These are phyloP conservation scores for Tolypocladium ovalisporum DNA, from an alignment of 2,329 filamentous ascomycete species.

Conservation along the genomic window DNA sequence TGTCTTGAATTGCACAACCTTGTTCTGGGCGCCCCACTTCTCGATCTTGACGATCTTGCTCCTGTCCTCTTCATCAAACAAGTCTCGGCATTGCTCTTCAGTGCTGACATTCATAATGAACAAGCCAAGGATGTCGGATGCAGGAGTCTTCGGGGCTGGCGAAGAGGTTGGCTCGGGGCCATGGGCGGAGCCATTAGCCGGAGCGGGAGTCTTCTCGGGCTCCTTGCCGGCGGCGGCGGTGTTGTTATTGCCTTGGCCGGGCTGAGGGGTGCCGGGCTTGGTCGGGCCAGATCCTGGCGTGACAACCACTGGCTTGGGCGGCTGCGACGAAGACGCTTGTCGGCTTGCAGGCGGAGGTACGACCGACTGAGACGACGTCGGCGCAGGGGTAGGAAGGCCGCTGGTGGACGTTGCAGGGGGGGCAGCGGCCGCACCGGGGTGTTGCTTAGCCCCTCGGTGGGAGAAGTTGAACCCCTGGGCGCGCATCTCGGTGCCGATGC, in stretches of 20 bases:
- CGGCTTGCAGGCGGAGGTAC: conserved; percentile 20
- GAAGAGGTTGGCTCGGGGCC: conserved; percentile 43
- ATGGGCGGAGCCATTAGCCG: conserved; percentile 43
- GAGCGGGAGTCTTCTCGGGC: conserved; percentile 39
- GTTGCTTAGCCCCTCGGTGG: conserved; percentile 79
- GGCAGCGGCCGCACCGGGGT: conserved; percentile 28
- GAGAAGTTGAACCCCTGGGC: conserved; percentile 99
- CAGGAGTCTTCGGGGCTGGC: conserved; percentile 46
- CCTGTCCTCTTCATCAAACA: conserved; percentile 76
- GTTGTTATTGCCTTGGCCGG: conserved; percentile 29
- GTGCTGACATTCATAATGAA: conserved; percentile 82
- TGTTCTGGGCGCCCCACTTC: conserved; percentile 69
- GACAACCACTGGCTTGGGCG: conserved; percentile 29
- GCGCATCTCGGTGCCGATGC: conserved; percentile 97
- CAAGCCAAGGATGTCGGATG: conserved; percentile 66
- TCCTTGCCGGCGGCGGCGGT: conserved; percentile 37
- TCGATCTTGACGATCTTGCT: conserved; percentile 69
- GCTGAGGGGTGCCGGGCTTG: conserved; percentile 37
- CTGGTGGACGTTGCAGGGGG: conserved; percentile 16
- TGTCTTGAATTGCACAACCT: conserved; percentile 76
- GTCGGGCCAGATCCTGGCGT: conserved; percentile 21
- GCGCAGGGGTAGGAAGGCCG: conserved; percentile 23
- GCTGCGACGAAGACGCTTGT: conserved; percentile 26
- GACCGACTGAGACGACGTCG: conserved; percentile 23
- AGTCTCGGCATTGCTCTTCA: conserved; percentile 70